Percentiles rank a stretch among this genome's conserved stretches.
phyloP scores from a whole-genome alignment of 345 rosid genomes.

The Geranium brycei region DNA sequence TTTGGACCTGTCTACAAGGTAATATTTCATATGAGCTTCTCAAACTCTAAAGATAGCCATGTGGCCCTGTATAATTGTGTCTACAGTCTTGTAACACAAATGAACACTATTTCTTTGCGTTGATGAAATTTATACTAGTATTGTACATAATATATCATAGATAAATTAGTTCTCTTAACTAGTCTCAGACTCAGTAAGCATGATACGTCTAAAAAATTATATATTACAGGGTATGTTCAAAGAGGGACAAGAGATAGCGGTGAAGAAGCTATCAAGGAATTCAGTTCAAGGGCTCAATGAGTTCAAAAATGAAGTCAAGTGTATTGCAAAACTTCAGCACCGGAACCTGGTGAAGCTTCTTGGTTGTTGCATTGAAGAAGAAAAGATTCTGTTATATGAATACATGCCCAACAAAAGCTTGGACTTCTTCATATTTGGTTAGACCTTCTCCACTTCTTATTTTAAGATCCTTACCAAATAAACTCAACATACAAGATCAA shows the following conservation, averaged over 20 bases:
- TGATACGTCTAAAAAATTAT: too few species aligned
- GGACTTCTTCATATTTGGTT: conserved; percentile 21
- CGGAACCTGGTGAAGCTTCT: conserved; percentile 24
- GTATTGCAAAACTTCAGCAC: conserved; percentile 29
- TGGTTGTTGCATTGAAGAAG: conserved; percentile 24
- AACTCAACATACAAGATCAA: too few species aligned
- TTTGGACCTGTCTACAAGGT: conserved; percentile 27
- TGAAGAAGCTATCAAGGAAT: conserved; percentile 20
- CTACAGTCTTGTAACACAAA: neutral
- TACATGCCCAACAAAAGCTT: conserved; percentile 26
- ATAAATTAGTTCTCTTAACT: too few species aligned
- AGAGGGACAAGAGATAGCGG: conserved; percentile 24
- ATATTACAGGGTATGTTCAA: conserved; percentile 14
- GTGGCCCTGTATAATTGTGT: too few species aligned
- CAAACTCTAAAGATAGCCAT: too few species aligned
- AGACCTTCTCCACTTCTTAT: conserved; percentile 1
- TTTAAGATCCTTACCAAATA: neutral
- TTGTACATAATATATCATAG: too few species aligned
- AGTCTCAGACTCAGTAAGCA: too few species aligned
- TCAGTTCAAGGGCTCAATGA: conserved; percentile 23
- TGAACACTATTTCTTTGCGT: too few species aligned
- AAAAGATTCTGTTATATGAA: conserved; percentile 28
- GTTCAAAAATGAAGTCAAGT: conserved; percentile 28
- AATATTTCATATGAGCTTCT: neutral
- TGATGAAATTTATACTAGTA: too few species aligned